Base-by-base conservation (phyloP, 495 filamentous ascomycete species). In the Trichoderma parareesei region DNA sequence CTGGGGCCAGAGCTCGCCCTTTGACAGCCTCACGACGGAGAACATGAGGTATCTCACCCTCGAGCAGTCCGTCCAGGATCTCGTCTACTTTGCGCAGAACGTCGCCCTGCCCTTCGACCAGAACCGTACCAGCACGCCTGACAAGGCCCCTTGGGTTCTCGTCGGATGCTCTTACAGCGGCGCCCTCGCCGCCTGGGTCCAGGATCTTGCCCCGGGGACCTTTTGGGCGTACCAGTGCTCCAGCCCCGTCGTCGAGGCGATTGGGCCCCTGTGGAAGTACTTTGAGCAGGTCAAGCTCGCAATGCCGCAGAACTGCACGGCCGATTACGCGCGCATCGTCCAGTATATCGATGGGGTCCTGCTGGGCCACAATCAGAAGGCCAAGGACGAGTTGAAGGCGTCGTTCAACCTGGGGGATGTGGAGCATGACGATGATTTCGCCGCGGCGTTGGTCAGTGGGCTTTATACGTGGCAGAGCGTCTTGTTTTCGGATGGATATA, bases 161-260 rank as follows among this genome's bases (percentile, higher is more conserved):
- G 76, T 77, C 1, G 87, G 87, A 42, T 85, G 86, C 44, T 87
- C 85, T 5, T 90, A 90, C 71, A 79, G 82, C 38, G 87, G 87
- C 61, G 86, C 85, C 5, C 72, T 89, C 63, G 69, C 86, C 4
- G 85, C 81, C 0, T 90, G 87, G 87, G 81, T 81, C 7, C 82
- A 81, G n/a, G 75, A 76, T 1, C 74, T 79, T 20, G 75, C 82
- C 5, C 85, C 86, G 1, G 86, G 85, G 9, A 87, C 85, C 0
- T 87, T 87, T 72, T 89, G 85, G 85, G 86, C 86, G 2, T 88
- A 87, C 66, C 82, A 87, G 67, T 80, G 84, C 35, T 84, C 83
- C 38, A 85, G 82, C 67, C 87, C 82, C 2, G 82, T 84, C 5
- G 87, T 90, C 1, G 78, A 90, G 69, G 80, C 85, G 4, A 80